Evolutionary conservation across 257 asterid species (phyloP), one percentile per base, ranked within the genome.

Genomic region (Misopates orontium): DNA sequence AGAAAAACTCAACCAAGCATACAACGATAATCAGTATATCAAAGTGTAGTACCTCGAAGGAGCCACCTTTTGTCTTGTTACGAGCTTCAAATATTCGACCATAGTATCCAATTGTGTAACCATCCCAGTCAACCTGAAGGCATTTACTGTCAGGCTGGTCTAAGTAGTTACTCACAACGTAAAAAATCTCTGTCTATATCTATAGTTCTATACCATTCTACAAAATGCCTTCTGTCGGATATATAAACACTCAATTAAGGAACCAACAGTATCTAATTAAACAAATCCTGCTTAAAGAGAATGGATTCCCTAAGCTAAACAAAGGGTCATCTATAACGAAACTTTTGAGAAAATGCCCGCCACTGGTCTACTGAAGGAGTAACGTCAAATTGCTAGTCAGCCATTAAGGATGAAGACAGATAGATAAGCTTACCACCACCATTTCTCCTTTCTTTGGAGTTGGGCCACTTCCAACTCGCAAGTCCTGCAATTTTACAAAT

Each of bases 41-140:
- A 69, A 55, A 42, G 72, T 45, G 70, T 64, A 75, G 56, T 86
- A 93, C 99, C 91, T 64, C 95, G 39, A 94, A 94, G 48, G 97
- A 94, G 71, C 99, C 97, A 64, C 97, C 96, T 81, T 94, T 90
- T 14, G 97, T 81, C 84, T 90, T 94, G 89, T 94, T 90, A 56
- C 96, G 97, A 76, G 99, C 99, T 81, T 94, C 99, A 78, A 90
- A 94, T 78, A 94, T 94, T 69, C 97, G 95, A 41, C 99, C 97
- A 62, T 94, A 94, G 79, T 94, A 90, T 61, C 99, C 99, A 60
- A 93, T 93, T 13, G 99, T 93, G 80, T 77, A 93, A 70, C 99
- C 99, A 82, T 84, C 99, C 99, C 99, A 90, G 72, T 93, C 99
- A 16, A 93, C 87, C 99, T 93, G 69, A 68, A 69, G 55, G 51